A percentile compares a stretch with the other conserved stretches of the same genome.
Evolutionary conservation across 2,329 filamentous ascomycete species (phyloP).

Genomic region (Parafenestella ontariensis): DNA sequence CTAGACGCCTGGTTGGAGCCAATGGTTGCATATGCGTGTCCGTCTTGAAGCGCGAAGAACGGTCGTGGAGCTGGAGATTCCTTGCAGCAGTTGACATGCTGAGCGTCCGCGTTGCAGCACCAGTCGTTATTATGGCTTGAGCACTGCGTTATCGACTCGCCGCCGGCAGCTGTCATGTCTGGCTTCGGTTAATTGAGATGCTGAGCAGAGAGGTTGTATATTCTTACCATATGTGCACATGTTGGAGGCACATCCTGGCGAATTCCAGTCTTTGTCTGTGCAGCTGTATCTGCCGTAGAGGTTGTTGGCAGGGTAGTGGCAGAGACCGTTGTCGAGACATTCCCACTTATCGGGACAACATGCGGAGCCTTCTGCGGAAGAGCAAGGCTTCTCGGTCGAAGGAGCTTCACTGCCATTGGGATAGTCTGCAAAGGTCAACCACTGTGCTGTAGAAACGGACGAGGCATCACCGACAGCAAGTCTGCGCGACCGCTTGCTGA

Average conservation of each 20-base stretch:
- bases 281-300: slow-evolving; percentile 46
- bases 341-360: slow-evolving; percentile 48
- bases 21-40: slow-evolving; percentile 42
- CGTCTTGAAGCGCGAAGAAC: slow-evolving; percentile 42
- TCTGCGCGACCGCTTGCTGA: slow-evolving; percentile 29
- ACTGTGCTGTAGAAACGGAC: not conserved
- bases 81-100: slow-evolving; percentile 42
- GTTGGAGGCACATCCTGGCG: slow-evolving; percentile 41
- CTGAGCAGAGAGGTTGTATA: too few relatives aligned
- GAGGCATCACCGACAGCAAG: slow-evolving; percentile 34
- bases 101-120: slow-evolving; percentile 44
- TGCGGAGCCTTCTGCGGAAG: slow-evolving; percentile 39
- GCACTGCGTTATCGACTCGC: slow-evolving; percentile 44
- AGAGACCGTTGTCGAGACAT: slow-evolving; percentile 49
- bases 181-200: slow-evolving; percentile 3
- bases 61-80: slow-evolving; percentile 37
- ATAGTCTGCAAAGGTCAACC: slow-evolving; percentile 39
- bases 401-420: slow-evolving; percentile 39
- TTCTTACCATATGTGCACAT: slow-evolving; percentile 44
- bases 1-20: slow-evolving; percentile 30
- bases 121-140: slow-evolving; percentile 41
- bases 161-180: slow-evolving; percentile 36
- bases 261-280: slow-evolving; percentile 45
- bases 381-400: slow-evolving; percentile 43
- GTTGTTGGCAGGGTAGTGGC: slow-evolving; percentile 35